Evolutionary conservation across 2,329 filamentous ascomycete species (phyloP).

Genomic region (Aspergillus sp.): DNA sequence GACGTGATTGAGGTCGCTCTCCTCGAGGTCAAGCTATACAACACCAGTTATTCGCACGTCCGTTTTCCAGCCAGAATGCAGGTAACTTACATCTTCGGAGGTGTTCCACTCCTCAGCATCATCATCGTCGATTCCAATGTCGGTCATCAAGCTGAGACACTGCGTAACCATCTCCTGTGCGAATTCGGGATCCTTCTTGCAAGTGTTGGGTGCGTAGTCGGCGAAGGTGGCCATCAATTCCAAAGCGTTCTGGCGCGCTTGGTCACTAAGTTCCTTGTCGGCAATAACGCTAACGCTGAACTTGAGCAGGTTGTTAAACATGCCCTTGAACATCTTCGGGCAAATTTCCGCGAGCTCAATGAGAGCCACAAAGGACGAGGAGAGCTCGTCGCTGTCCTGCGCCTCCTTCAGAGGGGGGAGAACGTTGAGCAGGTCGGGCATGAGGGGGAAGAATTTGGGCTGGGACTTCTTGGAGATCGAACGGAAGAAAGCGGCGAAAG

Average conservation of each 20-base stretch:
- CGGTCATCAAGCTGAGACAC: conserved; percentile 95
- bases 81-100: conserved; percentile 69
- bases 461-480: conserved; percentile 83
- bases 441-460: conserved; percentile 75
- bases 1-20: conserved; percentile 95
- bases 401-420: conserved; percentile 89
- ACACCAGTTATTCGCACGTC: conserved; percentile 13
- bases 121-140: conserved; percentile 89
- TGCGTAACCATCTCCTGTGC: conserved; percentile 97
- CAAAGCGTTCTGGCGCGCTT: conserved; percentile 86
- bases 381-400: conserved; percentile 82
- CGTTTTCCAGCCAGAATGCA: neutral
- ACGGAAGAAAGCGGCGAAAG: conserved; percentile 92
- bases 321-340: conserved; percentile 91
- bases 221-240: conserved; percentile 98
- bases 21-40: conserved; percentile 74
- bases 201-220: conserved; percentile 89
- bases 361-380: conserved; percentile 78
- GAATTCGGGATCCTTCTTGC: conserved; percentile 86
- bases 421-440: conserved; percentile 89
- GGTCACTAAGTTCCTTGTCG: conserved; percentile 87
- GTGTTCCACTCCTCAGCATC: conserved; percentile 90
- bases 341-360: conserved; percentile 93
- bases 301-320: conserved; percentile 88
- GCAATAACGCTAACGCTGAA: conserved; percentile 92